phyloP scores from a whole-genome alignment of 1,284 basidiomycete species.

The Cutaneotrichosporon curvatum region DNA sequence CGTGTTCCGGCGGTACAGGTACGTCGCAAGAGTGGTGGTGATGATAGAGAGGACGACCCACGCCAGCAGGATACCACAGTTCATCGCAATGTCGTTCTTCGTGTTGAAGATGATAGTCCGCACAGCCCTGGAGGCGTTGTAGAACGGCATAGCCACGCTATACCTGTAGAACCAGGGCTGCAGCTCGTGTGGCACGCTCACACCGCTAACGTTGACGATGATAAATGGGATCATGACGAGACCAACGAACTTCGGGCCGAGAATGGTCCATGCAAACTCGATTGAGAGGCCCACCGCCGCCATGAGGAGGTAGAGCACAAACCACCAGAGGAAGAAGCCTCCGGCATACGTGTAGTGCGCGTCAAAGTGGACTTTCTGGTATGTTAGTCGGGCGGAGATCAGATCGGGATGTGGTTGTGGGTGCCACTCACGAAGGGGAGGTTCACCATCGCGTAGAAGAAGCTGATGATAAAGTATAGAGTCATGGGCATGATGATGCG shows the following conservation, averaged over 20 bases:
- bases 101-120: slow-evolving; percentile 63
- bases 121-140: slow-evolving; percentile 56
- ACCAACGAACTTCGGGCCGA: slow-evolving; percentile 40
- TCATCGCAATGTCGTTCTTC: slow-evolving; percentile 52
- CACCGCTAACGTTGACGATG: slow-evolving; percentile 63
- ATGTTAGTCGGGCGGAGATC: slow-evolving; percentile 10
- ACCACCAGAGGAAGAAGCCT: slow-evolving; percentile 70
- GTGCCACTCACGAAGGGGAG: slow-evolving; percentile 51
- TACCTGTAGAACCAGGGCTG: slow-evolving; percentile 59
- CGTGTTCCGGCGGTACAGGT: slow-evolving; percentile 42
- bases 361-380: slow-evolving; percentile 47
- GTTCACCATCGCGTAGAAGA: slow-evolving; percentile 57
- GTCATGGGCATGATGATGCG: slow-evolving; percentile 54
- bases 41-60: slow-evolving; percentile 48
- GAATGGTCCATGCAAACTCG: slow-evolving; percentile 49
- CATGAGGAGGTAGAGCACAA: slow-evolving; percentile 56
- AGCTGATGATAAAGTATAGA: slow-evolving; percentile 58
- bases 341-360: slow-evolving; percentile 52
- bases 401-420: slow-evolving; percentile 48
- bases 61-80: slow-evolving; percentile 50
- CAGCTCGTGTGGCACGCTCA: slow-evolving; percentile 56
- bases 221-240: slow-evolving; percentile 50
- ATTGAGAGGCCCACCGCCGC: slow-evolving; percentile 51
- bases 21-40: slow-evolving; percentile 48
- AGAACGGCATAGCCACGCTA: slow-evolving; percentile 60